A percentile compares a stretch with the other conserved stretches of the same genome.
These are phyloP conservation scores for Saposhnikovia divaricata DNA, from an alignment of 129 eudicot species.

Conservation along the genomic window DNA sequence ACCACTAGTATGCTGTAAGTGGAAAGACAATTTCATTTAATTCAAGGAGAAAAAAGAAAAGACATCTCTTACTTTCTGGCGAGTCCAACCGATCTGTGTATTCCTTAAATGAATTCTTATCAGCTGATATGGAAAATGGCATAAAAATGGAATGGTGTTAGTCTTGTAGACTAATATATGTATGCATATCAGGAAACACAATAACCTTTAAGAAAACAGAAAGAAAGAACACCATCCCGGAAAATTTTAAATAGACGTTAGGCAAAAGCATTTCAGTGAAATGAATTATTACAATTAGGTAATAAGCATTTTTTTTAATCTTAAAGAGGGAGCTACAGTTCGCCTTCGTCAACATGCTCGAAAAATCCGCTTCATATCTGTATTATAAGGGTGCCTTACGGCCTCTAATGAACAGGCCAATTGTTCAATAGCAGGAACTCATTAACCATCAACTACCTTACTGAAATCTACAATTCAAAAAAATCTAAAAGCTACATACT, in stretches of 20 bases:
- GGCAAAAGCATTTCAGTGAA: background rate
- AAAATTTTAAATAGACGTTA: background rate
- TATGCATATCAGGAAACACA: background rate
- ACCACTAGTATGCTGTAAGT: background rate
- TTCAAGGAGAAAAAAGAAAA: background rate
- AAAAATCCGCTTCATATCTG: background rate
- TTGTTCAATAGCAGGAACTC: background rate
- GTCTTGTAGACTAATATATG: background rate
- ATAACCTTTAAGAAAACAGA: background rate
- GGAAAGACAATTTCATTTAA: background rate
- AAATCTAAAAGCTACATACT: background rate
- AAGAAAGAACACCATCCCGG: background rate
- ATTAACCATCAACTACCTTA: background rate
- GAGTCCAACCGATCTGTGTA: conserved; percentile 90
- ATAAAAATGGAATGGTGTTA: conserved; percentile 16
- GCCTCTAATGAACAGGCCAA: background rate
- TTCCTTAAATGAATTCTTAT: conserved; percentile 78
- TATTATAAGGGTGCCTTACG: background rate
- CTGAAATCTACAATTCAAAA: background rate
- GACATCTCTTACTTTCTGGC: conserved; percentile 66
- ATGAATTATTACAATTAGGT: background rate
- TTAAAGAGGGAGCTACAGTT: background rate
- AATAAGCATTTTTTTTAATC: background rate
- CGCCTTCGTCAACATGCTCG: background rate
- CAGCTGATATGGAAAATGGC: conserved; percentile 38